Evolutionary conservation across 768 basidiomycete species (phyloP), one percentile per base, ranked within the genome.

Genomic region (Gloeopeniophorella convolvens): DNA sequence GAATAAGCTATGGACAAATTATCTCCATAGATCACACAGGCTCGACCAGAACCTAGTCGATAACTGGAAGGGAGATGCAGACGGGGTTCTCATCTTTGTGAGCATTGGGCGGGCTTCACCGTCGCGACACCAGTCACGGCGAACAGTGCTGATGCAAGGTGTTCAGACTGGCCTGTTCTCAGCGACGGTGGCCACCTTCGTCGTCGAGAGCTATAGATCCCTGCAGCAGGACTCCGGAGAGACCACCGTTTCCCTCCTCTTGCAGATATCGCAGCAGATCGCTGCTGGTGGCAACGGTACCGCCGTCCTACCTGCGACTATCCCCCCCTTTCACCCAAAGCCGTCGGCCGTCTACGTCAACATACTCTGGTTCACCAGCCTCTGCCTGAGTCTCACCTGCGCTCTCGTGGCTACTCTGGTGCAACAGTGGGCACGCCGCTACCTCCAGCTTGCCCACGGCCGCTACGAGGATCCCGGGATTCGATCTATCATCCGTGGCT

Each of bases 301-400:
- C 27, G 12, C 20, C 8, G 18, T 35, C 27, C 3, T 35, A 36
- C 46, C 28, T 4, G 18, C 15, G 18, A 24, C 21, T 20, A 12
- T 20, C 35, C 18, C 45, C 1, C 35, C n/a, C 18, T 45, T 45
- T 33, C 44, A 15, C 5, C 18, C 28, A 4, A 5, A 45, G 12
- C n/a, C 34, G 23, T n/a, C 33, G 5, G 27, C 13, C 20, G n/a
- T 50, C 24, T 21, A 40, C 8, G 32, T 50, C 41, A 50, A 55
- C 20, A 30, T 34, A 10, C 49, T 55, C 7, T 55, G 54, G 54
- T 55, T 55, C 36, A 12, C 51, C 34, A 50, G 49, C 27, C 40
- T 55, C n/a, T 42, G 35, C 28, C 23, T 51, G 21, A 47, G 54
- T 23, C 32, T 51, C 13, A 39, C 45, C 1, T 55, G 54, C 31